Conservation (phyloP, 2,329 filamentous ascomycete genomes). For the Thielaviopsis punctulata region DNA sequence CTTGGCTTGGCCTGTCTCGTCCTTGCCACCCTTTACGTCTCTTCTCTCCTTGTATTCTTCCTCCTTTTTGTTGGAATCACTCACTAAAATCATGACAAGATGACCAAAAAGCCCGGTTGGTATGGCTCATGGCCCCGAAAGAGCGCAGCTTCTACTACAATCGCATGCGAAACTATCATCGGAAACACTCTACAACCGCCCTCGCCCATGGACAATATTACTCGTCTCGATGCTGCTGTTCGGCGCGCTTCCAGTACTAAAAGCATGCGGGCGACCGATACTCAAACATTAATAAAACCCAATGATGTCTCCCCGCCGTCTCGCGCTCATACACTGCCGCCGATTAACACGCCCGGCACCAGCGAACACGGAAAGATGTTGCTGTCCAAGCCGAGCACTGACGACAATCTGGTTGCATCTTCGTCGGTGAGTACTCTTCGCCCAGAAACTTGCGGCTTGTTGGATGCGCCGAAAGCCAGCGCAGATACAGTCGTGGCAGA, state of each 20-base stretch:
- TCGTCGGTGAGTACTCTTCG: neutral
- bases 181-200: slow-evolving; percentile 34
- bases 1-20: neutral
- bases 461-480: neutral
- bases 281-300: neutral
- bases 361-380: neutral
- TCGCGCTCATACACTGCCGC: neutral
- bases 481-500: neutral
- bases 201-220: slow-evolving; percentile 29
- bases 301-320: neutral
- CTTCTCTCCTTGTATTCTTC: neutral
- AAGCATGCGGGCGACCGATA: slow-evolving; percentile 14
- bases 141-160: slow-evolving; percentile 39
- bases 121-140: slow-evolving; percentile 47
- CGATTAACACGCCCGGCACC: neutral
- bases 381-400: neutral
- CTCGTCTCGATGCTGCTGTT: slow-evolving; percentile 28
- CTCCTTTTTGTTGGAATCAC: no score
- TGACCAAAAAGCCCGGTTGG: slow-evolving; percentile 40
- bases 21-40: neutral
- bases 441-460: neutral
- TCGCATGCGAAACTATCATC: slow-evolving; percentile 43
- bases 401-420: neutral
- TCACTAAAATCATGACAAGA: slow-evolving; percentile 18
- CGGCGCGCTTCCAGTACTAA: slow-evolving; percentile 16